Percentiles rank a stretch among this genome's conserved stretches.
Conservation (phyloP, 345 rosid genomes). For the Brassica incana region DNA sequence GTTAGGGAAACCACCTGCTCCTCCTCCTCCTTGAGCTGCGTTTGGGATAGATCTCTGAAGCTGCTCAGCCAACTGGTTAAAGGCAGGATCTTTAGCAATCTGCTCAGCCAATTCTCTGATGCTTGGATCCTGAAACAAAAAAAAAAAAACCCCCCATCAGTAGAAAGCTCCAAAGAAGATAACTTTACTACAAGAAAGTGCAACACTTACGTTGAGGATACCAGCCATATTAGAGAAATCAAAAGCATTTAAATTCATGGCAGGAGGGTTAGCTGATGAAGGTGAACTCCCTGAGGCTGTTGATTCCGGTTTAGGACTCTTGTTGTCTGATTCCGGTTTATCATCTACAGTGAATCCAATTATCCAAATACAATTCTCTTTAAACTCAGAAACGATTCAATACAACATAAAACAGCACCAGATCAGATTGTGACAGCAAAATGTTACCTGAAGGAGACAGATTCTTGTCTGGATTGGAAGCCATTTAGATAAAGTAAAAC, state of each 20-base stretch:
- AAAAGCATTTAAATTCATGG: slow-evolving; percentile 61
- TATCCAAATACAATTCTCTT: not conserved
- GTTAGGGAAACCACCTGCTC: slow-evolving; percentile 45
- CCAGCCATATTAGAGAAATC: slow-evolving; percentile 89
- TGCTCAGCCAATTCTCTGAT: slow-evolving; percentile 91
- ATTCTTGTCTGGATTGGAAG: slow-evolving; percentile 58
- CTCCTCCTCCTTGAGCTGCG: slow-evolving; percentile 49
- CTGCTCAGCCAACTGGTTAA: slow-evolving; percentile 97
- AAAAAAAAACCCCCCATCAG: slow-evolving; percentile 25
- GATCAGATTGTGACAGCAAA: slow-evolving; percentile 19
- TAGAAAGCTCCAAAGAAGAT: not conserved
- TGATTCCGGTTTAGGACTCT: slow-evolving; percentile 60
- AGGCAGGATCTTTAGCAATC: slow-evolving; percentile 90
- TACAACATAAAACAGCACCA: not conserved
- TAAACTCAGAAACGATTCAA: slow-evolving; percentile 11
- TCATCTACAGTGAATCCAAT: slow-evolving; percentile 43
- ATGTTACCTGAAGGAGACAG: slow-evolving; percentile 57
- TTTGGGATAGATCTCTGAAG: slow-evolving; percentile 78
- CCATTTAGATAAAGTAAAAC: slow-evolving; percentile 48
- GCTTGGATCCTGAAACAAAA: slow-evolving; percentile 74
- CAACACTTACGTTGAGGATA: slow-evolving; percentile 66
- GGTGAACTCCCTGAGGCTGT: slow-evolving; percentile 55
- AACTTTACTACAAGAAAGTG: not conserved
- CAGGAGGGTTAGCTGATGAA: slow-evolving; percentile 43
- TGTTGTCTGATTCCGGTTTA: slow-evolving; percentile 60